Conservation (phyloP, 2,329 filamentous ascomycete species). For the Aspergillus texensis region DNA sequence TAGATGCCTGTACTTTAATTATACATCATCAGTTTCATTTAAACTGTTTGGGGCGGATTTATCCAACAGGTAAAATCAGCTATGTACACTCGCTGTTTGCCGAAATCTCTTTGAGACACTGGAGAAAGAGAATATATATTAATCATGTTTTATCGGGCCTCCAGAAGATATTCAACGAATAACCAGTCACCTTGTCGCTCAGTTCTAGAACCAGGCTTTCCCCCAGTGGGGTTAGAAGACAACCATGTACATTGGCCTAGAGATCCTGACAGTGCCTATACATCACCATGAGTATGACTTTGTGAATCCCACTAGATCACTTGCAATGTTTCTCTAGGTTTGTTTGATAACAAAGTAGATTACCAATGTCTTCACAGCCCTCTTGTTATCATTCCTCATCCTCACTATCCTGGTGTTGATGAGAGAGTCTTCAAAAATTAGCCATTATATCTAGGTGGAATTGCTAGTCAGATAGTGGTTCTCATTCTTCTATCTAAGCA, state of each 20-base stretch:
- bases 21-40: background rate
- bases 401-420: background rate
- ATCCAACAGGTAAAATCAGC: background rate
- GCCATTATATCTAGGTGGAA: background rate
- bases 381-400: background rate
- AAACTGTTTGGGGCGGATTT: background rate
- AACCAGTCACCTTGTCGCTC: background rate
- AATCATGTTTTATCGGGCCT: background rate
- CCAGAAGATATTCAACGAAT: too few relatives aligned
- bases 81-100: background rate
- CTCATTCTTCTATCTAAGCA: background rate
- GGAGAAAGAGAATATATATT: background rate
- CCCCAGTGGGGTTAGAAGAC: background rate
- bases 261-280: too few relatives aligned
- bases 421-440: too few relatives aligned
- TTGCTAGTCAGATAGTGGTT: background rate
- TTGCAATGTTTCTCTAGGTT: background rate
- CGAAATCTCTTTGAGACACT: background rate
- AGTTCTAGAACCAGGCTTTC: background rate
- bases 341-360: background rate
- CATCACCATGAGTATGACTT: background rate
- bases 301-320: background rate
- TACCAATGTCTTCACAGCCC: background rate
- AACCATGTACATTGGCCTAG: too few relatives aligned
- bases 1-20: background rate